A percentile compares a stretch with the other conserved stretches of the same genome.
phyloP scores from a whole-genome alignment of 345 rosid genomes.

The Populus nigra region DNA sequence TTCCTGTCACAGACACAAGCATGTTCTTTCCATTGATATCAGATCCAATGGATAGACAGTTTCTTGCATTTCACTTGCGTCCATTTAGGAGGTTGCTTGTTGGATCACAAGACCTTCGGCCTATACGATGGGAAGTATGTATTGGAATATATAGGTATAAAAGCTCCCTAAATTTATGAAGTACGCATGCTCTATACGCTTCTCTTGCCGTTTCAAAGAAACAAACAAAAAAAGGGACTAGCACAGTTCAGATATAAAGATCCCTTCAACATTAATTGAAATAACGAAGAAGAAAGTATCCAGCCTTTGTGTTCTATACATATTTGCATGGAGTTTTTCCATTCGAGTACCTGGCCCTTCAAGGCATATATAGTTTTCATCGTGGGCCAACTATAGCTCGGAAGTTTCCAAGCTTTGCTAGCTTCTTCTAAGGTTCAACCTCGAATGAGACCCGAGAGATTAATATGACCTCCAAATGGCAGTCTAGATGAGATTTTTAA shows the following conservation, averaged over 20 bases:
- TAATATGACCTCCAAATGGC: not conserved
- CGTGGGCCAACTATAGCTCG: not conserved
- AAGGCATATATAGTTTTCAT: not conserved
- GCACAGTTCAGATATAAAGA: not conserved
- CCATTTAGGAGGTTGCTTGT: not conserved
- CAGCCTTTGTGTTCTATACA: not conserved
- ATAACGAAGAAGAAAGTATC: not conserved
- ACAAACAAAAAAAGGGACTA: too few species aligned
- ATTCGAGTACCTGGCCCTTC: not conserved
- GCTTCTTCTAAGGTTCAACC: conserved; percentile 7
- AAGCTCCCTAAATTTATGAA: too few species aligned
- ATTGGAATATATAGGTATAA: too few species aligned
- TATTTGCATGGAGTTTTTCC: not conserved
- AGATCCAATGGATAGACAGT: not conserved
- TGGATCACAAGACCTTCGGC: not conserved
- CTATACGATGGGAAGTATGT: not conserved
- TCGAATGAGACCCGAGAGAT: not conserved
- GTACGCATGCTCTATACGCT: too few species aligned
- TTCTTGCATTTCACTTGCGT: not conserved
- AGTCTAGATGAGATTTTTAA: conserved; percentile 16
- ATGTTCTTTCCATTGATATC: not conserved
- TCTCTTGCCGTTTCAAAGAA: too few species aligned
- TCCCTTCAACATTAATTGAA: not conserved
- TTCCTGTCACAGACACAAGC: not conserved
- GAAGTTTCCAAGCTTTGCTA: not conserved